Percentiles rank a stretch among this genome's conserved stretches.
Conservation (phyloP, 306 rosid genomes). For the Prinsepia uniflora region DNA sequence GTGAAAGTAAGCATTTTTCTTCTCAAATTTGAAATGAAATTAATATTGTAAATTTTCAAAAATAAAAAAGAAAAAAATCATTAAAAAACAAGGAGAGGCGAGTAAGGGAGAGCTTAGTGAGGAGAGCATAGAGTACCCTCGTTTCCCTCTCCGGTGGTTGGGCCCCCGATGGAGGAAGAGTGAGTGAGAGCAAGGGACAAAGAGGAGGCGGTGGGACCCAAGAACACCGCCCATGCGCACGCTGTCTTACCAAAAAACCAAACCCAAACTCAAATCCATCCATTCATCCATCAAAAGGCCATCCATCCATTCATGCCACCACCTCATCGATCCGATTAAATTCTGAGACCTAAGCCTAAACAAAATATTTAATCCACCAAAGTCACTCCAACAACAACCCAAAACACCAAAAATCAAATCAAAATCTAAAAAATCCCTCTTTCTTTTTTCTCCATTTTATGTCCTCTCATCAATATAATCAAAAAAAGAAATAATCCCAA, state of each 20-base stretch:
- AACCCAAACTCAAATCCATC: slow-evolving; percentile 28
- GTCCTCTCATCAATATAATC: too few relatives aligned
- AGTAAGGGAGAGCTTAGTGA: too few relatives aligned
- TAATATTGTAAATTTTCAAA: not conserved
- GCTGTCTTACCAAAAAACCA: slow-evolving; percentile 53
- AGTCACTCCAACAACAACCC: not conserved
- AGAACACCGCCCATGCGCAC: slow-evolving; percentile 79
- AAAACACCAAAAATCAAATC: slow-evolving; percentile 1
- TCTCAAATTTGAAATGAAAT: too few relatives aligned
- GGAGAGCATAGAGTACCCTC: not conserved
- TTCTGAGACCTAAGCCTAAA: slow-evolving; percentile 82
- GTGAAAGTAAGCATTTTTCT: too few relatives aligned
- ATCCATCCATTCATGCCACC: not conserved
- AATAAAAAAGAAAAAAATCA: not conserved
- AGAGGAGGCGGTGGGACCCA: slow-evolving; percentile 43
- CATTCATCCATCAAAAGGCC: not conserved
- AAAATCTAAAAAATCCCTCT: not conserved
- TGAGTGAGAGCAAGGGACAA: slow-evolving; percentile 12
- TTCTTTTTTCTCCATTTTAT: not conserved
- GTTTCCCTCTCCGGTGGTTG: not conserved
- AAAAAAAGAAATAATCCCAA: too few relatives aligned
- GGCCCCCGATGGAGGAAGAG: slow-evolving; percentile 5
- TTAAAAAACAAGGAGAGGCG: not conserved
- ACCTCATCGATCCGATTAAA: slow-evolving; percentile 34
- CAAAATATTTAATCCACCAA: slow-evolving; percentile 14